Conservation (phyloP, 768 basidiomycete genomes). For the Clathrus columnatus region DNA sequence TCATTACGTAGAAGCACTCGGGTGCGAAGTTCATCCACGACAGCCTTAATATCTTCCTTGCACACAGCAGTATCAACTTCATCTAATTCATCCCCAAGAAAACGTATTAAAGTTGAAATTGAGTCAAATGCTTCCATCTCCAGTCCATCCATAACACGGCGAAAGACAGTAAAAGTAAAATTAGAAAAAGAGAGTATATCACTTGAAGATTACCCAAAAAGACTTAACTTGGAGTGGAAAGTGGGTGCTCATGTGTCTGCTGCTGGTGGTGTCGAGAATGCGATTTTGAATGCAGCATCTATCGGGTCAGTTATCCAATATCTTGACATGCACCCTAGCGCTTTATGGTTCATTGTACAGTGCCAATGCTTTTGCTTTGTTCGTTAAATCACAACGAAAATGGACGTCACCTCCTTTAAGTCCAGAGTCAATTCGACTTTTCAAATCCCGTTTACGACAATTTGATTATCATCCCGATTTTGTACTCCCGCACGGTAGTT, state of each 20-base stretch:
- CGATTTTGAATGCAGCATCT: constrained; percentile 57
- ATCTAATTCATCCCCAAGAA: neutral
- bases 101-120: neutral
- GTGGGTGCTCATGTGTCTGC: constrained; percentile 81
- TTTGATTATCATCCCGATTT: constrained; percentile 54
- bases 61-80: neutral
- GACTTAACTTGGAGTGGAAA: constrained; percentile 43
- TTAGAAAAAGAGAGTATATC: neutral
- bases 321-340: neutral
- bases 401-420: constrained; percentile 63
- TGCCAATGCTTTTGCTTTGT: constrained; percentile 78
- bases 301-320: constrained; percentile 44
- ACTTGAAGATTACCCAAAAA: constrained; percentile 23
- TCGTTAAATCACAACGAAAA: constrained; percentile 76
- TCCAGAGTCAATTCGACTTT: constrained; percentile 41
- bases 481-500: constrained; percentile 77
- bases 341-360: constrained; percentile 26
- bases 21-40: neutral
- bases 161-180: constrained; percentile 11
- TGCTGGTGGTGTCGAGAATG: constrained; percentile 70
- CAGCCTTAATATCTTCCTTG: neutral
- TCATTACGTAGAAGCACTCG: neutral
- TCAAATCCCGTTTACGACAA: constrained; percentile 51
- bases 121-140: neutral
- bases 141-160: neutral